Evolutionary conservation across 1,284 basidiomycete species (phyloP), one percentile per base, ranked within the genome.

Genomic region (Pyrrhoderma lamaoense): DNA sequence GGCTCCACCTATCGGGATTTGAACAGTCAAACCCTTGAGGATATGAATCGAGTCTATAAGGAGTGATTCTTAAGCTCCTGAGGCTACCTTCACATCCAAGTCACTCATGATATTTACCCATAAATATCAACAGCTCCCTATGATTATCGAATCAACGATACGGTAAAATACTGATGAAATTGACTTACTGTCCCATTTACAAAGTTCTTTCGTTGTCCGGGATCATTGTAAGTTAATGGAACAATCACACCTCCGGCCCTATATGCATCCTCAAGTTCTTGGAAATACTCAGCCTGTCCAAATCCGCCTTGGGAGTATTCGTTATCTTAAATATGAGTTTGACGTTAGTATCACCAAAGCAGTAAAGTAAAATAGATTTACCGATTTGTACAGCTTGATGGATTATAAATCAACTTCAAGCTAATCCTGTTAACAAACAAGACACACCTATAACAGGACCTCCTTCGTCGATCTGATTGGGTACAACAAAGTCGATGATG

Each of bases 1-100:
- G 72, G 2, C 64, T 72, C 85, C 85, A 89, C 0, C 62, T 61
- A 0, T 68, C 63, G 0, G 85, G 82, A 56, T 79, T 70, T 1
- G 82, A 82, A 65, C 85, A 89, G 61, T 89, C 83, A 60, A 85
- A 88, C 2, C 76, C 70, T 67, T 85, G 80, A 11, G 82, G 84
- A 59, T 88, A 87, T 0, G 77, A 74, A 61, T 88, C 82, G 56
- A 80, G 58, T 7, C 74, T 75, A 40, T 11, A 13, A 27, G 19
- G 13, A n/a, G 22, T 43, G 3, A n/a, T 36, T 13, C 14, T 23
- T 27, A 45, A 3, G 3, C 9, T 36, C 14, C 14, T 23, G 19
- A 45, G 5, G 3, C 9, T 21, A 13, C 14, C 25, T 1, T 49
- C 36, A 18, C 13, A 34, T 8, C 16, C n/a, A 16, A 21, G 35